A percentile compares a stretch with the other conserved stretches of the same genome.
These are phyloP conservation scores for Notholithocarpus densiflorus DNA, from an alignment of 306 rosid genomes.

Conservation along the genomic window DNA sequence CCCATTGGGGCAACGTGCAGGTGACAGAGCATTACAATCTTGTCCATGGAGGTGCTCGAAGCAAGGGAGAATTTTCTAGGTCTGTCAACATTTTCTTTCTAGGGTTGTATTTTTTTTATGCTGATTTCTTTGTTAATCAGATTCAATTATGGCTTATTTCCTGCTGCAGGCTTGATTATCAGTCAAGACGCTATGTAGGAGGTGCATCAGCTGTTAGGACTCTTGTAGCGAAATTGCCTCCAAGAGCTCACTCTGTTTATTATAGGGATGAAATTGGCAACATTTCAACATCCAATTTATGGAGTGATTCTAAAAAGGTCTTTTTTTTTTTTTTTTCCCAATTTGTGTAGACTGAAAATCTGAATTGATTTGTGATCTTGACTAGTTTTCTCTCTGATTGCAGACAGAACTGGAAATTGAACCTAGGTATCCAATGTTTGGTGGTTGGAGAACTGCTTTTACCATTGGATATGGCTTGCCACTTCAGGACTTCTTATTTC, in stretches of 20 bases:
- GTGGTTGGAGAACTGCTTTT: conserved; percentile 94
- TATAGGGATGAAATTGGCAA: conserved; percentile 96
- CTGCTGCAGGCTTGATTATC: conserved; percentile 85
- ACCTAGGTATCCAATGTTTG: conserved; percentile 94
- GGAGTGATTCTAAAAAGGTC: conserved; percentile 94
- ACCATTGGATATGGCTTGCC: conserved; percentile 95
- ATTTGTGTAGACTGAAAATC: neutral
- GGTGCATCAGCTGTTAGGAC: conserved; percentile 79
- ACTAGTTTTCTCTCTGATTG: conserved; percentile 21
- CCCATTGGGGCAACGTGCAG: conserved; percentile 98
- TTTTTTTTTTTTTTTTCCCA: neutral
- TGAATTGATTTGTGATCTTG: conserved; percentile 18
- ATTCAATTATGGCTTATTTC: conserved; percentile 21
- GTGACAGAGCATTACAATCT: conserved; percentile 86
- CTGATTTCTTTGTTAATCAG: conserved; percentile 21
- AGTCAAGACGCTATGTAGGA: conserved; percentile 68
- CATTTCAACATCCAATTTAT: conserved; percentile 90
- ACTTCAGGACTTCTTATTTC: conserved; percentile 79
- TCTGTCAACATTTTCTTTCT: conserved; percentile 25
- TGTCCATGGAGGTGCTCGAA: conserved; percentile 81
- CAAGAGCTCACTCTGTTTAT: conserved; percentile 89
- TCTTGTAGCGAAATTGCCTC: conserved; percentile 88
- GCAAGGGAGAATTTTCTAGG: conserved; percentile 98
- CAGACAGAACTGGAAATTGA: conserved; percentile 87
- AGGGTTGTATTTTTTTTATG: neutral